Evolutionary conservation across 495 filamentous ascomycete genomes (phyloP).

Genomic region (Penicillium coffeae): DNA sequence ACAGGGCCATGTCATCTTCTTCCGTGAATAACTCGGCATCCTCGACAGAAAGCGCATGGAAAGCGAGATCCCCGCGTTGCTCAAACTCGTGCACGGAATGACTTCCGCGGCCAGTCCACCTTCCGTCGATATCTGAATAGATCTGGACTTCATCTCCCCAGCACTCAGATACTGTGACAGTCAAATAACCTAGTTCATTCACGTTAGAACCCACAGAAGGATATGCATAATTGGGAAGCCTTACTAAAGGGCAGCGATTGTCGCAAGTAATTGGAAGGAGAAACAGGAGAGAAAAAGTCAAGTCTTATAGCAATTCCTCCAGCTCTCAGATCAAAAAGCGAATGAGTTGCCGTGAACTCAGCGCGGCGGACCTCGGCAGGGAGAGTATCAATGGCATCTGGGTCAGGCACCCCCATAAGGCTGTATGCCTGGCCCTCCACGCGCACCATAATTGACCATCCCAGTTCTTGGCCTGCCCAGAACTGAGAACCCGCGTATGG

Average conservation of each 20-base stretch:
- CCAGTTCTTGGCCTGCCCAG: conserved; percentile 46
- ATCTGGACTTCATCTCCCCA: conserved; percentile 37
- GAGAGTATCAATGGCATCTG: conserved; percentile 18
- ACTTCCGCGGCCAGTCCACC: conserved; percentile 41
- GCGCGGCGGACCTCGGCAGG: conserved; percentile 37
- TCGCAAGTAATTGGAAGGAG: conserved; percentile 73
- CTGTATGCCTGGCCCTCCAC: conserved; percentile 46
- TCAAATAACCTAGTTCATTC: conserved; percentile 54
- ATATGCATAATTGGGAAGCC: background rate
- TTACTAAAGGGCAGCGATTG: conserved; percentile 75
- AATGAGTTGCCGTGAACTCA: conserved; percentile 46
- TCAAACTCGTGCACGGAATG: conserved; percentile 28
- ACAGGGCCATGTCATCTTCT: conserved; percentile 43
- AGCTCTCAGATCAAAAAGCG: conserved; percentile 39
- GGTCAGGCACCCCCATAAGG: conserved; percentile 39
- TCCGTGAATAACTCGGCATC: conserved; percentile 37
- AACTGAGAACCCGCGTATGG: conserved; percentile 46
- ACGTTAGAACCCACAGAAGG: conserved; percentile 13
- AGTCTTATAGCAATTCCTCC: conserved; percentile 37
- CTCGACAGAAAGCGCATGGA: conserved; percentile 33
- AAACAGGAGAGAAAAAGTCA: conserved; percentile 81
- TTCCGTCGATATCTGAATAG: conserved; percentile 48
- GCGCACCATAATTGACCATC: conserved; percentile 46
- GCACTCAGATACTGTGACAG: conserved; percentile 49
- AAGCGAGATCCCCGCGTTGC: conserved; percentile 16